A percentile compares a stretch with the other conserved stretches of the same genome.
Conservation (phyloP, 202 grass and related monocot genomes). For the Brachypodium distachyon region DNA sequence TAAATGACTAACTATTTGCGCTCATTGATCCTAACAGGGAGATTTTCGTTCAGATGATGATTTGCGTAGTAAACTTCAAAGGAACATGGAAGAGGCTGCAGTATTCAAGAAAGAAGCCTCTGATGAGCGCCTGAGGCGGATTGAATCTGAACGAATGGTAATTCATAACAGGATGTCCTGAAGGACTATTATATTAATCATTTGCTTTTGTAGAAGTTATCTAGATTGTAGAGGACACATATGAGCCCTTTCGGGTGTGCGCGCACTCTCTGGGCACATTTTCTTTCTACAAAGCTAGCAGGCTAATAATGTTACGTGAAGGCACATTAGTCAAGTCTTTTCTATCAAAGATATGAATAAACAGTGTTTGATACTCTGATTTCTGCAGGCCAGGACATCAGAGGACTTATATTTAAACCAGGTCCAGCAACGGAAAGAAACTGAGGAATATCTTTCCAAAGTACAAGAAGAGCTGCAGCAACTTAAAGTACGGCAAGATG, state of each 20-base stretch:
- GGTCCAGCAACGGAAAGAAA: neutral
- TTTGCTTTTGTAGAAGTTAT: neutral
- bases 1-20: constrained; percentile 5
- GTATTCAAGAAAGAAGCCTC: constrained; percentile 32
- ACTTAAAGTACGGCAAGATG: constrained; percentile 21
- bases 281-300: neutral
- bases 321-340: neutral
- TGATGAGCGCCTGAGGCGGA: constrained; percentile 25
- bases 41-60: constrained; percentile 7
- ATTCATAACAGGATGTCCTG: neutral
- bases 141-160: constrained; percentile 44
- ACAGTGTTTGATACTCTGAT: neutral
- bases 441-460: constrained; percentile 21
- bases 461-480: constrained; percentile 19
- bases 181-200: neutral
- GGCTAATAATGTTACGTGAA: neutral
- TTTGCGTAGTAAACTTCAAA: constrained; percentile 16
- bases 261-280: neutral
- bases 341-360: neutral
- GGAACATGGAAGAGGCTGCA: constrained; percentile 19
- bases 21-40: constrained; percentile 20
- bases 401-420: constrained; percentile 2
- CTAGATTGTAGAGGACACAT: neutral
- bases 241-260: neutral
- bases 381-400: constrained; percentile 29